Percentiles rank a stretch among this genome's conserved stretches.
Conservation (phyloP, 108 stramenopile genomes). For the Cyclotella choctawhatcheeana region DNA sequence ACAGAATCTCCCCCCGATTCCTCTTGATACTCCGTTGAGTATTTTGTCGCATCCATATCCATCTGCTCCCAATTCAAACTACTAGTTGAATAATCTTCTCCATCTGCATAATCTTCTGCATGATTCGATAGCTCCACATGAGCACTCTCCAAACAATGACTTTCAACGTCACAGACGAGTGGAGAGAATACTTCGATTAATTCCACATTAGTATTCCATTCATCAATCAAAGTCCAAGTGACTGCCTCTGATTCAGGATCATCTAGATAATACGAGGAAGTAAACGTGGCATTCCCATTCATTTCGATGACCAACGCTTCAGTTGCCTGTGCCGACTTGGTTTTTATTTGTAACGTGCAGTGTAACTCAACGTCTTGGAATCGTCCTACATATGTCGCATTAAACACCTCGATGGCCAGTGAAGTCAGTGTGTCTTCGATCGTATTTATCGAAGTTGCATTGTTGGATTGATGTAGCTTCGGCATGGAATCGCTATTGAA, state of each 20-base stretch:
- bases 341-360: neutral
- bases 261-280: neutral
- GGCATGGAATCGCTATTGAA: neutral
- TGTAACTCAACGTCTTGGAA: neutral
- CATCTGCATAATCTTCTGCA: no score
- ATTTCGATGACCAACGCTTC: neutral
- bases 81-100: no score
- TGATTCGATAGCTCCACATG: neutral
- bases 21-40: no score
- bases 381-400: neutral
- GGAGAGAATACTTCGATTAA: neutral
- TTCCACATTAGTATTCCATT: neutral
- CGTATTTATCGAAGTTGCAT: neutral
- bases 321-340: neutral
- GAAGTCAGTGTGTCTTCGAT: neutral
- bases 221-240: neutral
- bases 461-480: neutral
- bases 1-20: no score
- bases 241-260: neutral
- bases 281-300: conserved; percentile 11
- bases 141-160: neutral
- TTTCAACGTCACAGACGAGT: neutral
- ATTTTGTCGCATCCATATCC: no score
- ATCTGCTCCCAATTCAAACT: no score
- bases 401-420: neutral